These are phyloP conservation scores for Cornus controversa DNA, from an alignment of 148 eudicot genomes.

Conservation along the genomic window DNA sequence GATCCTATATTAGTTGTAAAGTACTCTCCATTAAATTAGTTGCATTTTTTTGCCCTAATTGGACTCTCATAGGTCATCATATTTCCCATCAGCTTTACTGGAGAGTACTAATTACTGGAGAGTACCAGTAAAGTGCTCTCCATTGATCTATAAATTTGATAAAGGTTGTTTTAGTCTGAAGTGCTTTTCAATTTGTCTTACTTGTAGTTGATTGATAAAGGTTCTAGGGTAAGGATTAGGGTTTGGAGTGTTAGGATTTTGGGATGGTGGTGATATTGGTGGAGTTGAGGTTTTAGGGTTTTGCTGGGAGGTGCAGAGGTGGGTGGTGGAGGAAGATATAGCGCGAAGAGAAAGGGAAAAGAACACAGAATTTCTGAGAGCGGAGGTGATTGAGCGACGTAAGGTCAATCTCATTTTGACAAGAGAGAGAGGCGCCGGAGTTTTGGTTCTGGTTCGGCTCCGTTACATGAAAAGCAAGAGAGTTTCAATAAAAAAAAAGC, in stretches of 20 bases:
- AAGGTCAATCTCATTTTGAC: not conserved
- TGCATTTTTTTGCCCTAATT: too few species aligned
- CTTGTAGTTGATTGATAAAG: too few species aligned
- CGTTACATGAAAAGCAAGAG: not conserved
- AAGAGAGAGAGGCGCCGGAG: not conserved
- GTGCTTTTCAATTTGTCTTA: too few species aligned
- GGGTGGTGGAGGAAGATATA: not conserved
- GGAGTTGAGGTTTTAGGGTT: conserved; percentile 13
- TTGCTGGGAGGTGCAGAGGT: conserved; percentile 19
- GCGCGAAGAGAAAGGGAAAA: conserved; percentile 14
- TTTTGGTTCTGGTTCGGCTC: not conserved
- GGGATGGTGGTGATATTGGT: not conserved
- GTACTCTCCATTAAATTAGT: too few species aligned
- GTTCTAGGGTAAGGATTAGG: conserved; percentile 30
- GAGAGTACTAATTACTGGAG: too few species aligned
- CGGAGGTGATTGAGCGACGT: not conserved
- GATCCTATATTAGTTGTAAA: too few species aligned
- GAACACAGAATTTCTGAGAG: conserved; percentile 6
- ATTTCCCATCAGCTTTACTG: too few species aligned
- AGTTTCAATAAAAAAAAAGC: not conserved
- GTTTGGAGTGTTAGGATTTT: too few species aligned
- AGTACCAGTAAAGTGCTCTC: too few species aligned
- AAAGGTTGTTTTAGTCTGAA: too few species aligned
- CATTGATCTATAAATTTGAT: too few species aligned
- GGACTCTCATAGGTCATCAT: too few species aligned